phyloP scores from a whole-genome alignment of 306 rosid genomes.

The Quillaja saponaria region DNA sequence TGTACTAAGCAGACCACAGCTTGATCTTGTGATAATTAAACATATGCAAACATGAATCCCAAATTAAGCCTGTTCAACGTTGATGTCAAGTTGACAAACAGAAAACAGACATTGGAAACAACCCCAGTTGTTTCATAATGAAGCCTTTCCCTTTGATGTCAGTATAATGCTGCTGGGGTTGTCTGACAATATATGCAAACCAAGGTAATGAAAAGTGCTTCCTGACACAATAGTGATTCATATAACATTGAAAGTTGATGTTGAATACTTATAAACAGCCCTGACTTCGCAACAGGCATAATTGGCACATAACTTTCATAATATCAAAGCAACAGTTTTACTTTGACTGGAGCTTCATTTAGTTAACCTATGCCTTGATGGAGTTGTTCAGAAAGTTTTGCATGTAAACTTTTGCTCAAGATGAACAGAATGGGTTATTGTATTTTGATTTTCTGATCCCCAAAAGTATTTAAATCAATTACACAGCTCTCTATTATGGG shows the following conservation, averaged over 20 bases:
- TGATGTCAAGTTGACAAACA: slow-evolving; percentile 17
- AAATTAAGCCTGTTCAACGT: slow-evolving; percentile 23
- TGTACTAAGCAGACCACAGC: background rate
- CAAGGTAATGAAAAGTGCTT: slow-evolving; percentile 13
- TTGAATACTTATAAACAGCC: slow-evolving; percentile 4
- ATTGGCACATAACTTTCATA: slow-evolving; percentile 8
- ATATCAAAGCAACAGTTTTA: slow-evolving; percentile 9
- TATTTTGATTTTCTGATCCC: slow-evolving; percentile 22
- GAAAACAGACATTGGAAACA: background rate
- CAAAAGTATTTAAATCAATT: slow-evolving; percentile 14
- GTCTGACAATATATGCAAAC: slow-evolving; percentile 5
- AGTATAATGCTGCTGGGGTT: background rate
- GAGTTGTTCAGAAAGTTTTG: slow-evolving; percentile 19
- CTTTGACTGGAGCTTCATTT: background rate
- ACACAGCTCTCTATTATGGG: slow-evolving; percentile 12
- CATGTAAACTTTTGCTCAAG: background rate
- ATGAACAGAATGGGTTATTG: slow-evolving; percentile 2
- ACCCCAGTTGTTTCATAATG: too few species aligned
- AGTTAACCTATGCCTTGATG: background rate
- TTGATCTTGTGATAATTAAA: slow-evolving; percentile 1
- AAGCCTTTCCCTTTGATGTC: slow-evolving; percentile 21
- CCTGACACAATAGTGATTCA: slow-evolving; percentile 8
- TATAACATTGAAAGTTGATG: slow-evolving; percentile 13
- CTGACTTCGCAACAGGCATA: slow-evolving; percentile 14
- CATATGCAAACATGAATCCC: background rate